Evolutionary conservation across 2,329 filamentous ascomycete species (phyloP), one percentile per base, ranked within the genome.

Genomic region (Mycosphaerella sp.): DNA sequence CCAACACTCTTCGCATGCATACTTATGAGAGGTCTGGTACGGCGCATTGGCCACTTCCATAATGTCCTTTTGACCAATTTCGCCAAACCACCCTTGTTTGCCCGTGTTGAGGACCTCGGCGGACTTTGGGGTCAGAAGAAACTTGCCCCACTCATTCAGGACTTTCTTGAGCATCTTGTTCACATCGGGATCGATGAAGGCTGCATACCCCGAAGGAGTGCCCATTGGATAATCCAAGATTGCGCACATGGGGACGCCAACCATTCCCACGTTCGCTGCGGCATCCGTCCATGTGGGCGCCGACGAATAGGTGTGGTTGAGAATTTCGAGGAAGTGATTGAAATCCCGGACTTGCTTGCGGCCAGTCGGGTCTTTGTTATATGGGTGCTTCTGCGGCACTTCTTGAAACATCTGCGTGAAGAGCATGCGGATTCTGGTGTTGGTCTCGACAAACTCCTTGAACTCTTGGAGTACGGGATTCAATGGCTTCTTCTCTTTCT

Each of bases 391-490:
- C 28, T 65, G 63, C 0, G 84, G 84, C 16, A 87, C 73, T 68
- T 87, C 80, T 2, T 66, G 51, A 52, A 67, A 87, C 85, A 87
- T 87, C 56, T 77, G 72, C 13, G 71, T 71, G 62, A 86, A 80
- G 27, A 80, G 64, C 75, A 87, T 82, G 70, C 80, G 83, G 21
- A 87, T 70, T 17, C 81, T 76, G 1, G 82, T 71, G 56, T 81
- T 81, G 25, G 66, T 66, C 64, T 87, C 84, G 55, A 88, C 87
- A 18, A 87, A 69, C 1, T 78, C 66, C 62, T 81, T 75, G 70
- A 88, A 86, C 56, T 86, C 84, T 55, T 76, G 60, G 0, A 87
- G 67, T 0, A 81, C 81, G 0, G 82, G 82, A 10, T 77, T 74
- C 0, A 87, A 71, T 1, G 75, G 66, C 57, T 76, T 68, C 4